A percentile compares a stretch with the other conserved stretches of the same genome.
phyloP scores from a whole-genome alignment of 345 rosid species.

The Anastatica hierochuntica region DNA sequence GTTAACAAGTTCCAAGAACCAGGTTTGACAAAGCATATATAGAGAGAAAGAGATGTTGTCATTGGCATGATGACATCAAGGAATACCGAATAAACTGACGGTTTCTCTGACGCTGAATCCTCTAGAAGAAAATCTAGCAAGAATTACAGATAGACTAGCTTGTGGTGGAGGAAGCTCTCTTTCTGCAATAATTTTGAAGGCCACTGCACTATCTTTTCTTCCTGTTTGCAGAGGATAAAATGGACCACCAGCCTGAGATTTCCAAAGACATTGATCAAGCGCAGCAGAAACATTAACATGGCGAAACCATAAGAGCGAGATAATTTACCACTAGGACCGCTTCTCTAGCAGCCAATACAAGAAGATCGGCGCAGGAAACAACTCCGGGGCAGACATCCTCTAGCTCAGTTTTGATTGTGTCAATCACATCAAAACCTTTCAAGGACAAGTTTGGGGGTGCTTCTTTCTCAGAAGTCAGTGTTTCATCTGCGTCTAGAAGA shows the following conservation, averaged over 20 bases:
- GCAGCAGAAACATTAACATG: neutral
- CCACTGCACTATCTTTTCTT: slow-evolving; percentile 38
- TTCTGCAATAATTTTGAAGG: slow-evolving; percentile 35
- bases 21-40: neutral
- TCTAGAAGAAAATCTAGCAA: slow-evolving; percentile 42
- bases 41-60: neutral
- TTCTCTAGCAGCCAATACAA: slow-evolving; percentile 70
- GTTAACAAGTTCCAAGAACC: neutral
- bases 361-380: slow-evolving; percentile 67
- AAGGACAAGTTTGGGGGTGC: slow-evolving; percentile 44
- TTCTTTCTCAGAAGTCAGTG: slow-evolving; percentile 48
- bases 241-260: slow-evolving; percentile 62
- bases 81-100: slow-evolving; percentile 53
- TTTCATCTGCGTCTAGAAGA: slow-evolving; percentile 37
- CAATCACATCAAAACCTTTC: slow-evolving; percentile 60
- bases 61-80: neutral
- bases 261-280: neutral
- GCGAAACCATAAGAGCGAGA: neutral
- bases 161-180: slow-evolving; percentile 53
- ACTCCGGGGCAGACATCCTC: slow-evolving; percentile 54
- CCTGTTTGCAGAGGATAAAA: slow-evolving; percentile 61
- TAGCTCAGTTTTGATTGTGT: slow-evolving; percentile 46
- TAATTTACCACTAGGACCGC: slow-evolving; percentile 34
- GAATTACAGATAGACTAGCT: slow-evolving; percentile 36
- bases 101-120: slow-evolving; percentile 66